These are phyloP conservation scores for Polytrichum formosum DNA, from an alignment of 225 moss, liverwort and hornwort genomes.

Conservation along the genomic window DNA sequence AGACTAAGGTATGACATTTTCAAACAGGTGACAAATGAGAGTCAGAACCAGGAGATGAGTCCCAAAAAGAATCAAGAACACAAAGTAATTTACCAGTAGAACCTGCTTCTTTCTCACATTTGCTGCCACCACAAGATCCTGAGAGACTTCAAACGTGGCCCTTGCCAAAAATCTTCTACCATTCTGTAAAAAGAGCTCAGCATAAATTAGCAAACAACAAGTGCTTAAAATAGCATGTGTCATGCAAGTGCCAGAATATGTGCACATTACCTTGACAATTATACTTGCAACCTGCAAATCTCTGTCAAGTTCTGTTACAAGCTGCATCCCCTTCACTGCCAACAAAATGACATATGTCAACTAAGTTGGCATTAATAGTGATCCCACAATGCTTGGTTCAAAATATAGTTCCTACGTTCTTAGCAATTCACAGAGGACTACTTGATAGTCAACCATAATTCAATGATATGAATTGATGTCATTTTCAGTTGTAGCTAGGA, in stretches of 20 bases:
- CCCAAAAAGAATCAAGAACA: background rate
- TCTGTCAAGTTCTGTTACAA: constrained; percentile 89
- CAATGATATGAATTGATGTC: too few relatives aligned
- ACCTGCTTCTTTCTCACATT: constrained; percentile 92
- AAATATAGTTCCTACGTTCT: background rate
- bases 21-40: background rate
- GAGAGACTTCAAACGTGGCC: constrained; percentile 86
- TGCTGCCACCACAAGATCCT: constrained; percentile 87
- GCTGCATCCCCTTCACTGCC: constrained; percentile 93
- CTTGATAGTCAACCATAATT: too few relatives aligned
- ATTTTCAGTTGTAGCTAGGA: too few relatives aligned
- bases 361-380: background rate
- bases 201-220: constrained; percentile 6
- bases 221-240: background rate
- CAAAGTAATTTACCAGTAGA: constrained; percentile 58
- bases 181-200: constrained; percentile 52
- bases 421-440: background rate
- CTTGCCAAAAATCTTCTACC: constrained; percentile 84
- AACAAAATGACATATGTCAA: background rate
- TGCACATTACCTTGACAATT: constrained; percentile 74
- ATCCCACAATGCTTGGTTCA: background rate
- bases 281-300: constrained; percentile 93
- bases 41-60: background rate
- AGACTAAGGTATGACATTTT: background rate
- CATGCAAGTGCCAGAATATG: background rate